Conservation (phyloP, 2,329 filamentous ascomycete species). For the Plectosphaerella sp. region DNA sequence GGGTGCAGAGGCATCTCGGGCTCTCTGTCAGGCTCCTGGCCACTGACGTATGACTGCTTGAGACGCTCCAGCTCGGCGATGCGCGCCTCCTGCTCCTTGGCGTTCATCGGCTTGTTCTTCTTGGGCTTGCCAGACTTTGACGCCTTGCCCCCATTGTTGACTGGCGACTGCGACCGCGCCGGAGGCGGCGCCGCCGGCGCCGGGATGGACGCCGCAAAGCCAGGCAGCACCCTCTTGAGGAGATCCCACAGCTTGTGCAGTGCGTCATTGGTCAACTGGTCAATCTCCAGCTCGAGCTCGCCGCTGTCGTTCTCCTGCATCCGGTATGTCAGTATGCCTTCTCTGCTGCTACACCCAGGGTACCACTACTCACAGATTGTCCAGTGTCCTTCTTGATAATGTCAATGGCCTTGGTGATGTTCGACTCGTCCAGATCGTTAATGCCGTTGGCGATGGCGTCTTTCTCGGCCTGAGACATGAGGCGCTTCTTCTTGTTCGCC, state of each 20-base stretch:
- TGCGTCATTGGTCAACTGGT: conserved; percentile 51
- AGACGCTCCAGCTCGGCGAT: conserved; percentile 57
- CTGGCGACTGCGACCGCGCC: conserved; percentile 23
- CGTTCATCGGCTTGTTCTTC: conserved; percentile 75
- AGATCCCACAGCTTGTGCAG: conserved; percentile 46
- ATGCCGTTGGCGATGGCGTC: conserved; percentile 86
- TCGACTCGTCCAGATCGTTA: conserved; percentile 70
- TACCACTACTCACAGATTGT: conserved; percentile 59
- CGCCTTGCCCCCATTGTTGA: conserved; percentile 22
- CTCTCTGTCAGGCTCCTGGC: conserved; percentile 21
- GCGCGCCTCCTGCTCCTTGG: conserved; percentile 61
- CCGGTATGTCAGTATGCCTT: conserved; percentile 3
- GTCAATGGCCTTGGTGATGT: conserved; percentile 75
- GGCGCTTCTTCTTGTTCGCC: conserved; percentile 47
- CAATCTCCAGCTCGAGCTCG: conserved; percentile 57
- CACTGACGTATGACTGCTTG: conserved; percentile 35
- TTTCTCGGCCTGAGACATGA: conserved; percentile 76
- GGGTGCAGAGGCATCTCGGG: conserved; percentile 15
- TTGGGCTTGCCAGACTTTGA: conserved; percentile 48
- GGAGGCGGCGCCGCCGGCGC: background rate
- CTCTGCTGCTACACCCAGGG: conserved; percentile 18
- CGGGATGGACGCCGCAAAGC: conserved; percentile 17
- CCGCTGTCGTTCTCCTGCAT: conserved; percentile 53
- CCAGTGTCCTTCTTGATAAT: conserved; percentile 86
- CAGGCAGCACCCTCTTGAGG: conserved; percentile 36